Evolutionary conservation across 169 alveolate genomes (phyloP).

Genomic region (Eimeria falciformis): DNA sequence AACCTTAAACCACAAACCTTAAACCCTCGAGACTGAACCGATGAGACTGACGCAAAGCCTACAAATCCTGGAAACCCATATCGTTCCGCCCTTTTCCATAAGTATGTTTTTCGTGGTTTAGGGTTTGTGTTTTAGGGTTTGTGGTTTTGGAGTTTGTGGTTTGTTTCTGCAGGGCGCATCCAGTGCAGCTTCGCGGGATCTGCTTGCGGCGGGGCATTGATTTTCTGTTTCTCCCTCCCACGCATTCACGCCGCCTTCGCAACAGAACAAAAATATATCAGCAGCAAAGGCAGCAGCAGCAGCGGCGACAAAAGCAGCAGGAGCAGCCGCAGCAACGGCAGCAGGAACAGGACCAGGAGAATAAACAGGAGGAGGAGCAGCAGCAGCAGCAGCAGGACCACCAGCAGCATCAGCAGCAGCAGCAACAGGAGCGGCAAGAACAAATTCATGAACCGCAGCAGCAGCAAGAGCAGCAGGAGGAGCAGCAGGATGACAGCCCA

Average conservation of each 20-base stretch:
- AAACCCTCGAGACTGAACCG: neutral
- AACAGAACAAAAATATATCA: neutral
- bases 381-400: constrained; percentile 25
- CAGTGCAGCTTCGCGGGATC: neutral
- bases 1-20: neutral
- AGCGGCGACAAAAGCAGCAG: neutral
- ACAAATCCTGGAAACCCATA: neutral
- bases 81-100: neutral
- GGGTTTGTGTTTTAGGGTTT: neutral
- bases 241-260: neutral
- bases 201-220: constrained; percentile 10
- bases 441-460: neutral
- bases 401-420: neutral
- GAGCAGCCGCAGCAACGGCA: constrained; percentile 1
- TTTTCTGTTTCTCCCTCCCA: constrained; percentile 4
- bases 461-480: neutral
- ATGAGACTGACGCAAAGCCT: neutral
- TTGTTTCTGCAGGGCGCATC: neutral
- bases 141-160: neutral
- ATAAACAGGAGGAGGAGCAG: neutral
- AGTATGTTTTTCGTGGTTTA: too few relatives aligned
- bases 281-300: constrained; percentile 42
- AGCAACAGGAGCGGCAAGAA: neutral
- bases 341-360: neutral
- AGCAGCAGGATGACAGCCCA: constrained; percentile 3